Evolutionary conservation across 2,329 filamentous ascomycete genomes (phyloP).

Genomic region (Colletotrichum scovillei): DNA sequence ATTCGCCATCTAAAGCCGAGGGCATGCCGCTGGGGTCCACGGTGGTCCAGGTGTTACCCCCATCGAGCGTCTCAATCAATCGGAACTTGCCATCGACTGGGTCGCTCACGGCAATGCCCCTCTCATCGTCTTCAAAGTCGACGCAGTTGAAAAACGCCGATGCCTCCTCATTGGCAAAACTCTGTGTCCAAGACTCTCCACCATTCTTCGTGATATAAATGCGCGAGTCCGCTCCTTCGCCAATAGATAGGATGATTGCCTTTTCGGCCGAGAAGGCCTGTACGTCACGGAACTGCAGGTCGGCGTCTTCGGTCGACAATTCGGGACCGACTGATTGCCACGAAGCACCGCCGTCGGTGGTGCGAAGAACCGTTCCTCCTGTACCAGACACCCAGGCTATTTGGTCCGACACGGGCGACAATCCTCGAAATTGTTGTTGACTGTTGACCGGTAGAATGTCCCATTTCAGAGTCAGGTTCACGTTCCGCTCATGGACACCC

Average conservation of each 20-base stretch:
- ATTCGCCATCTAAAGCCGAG: slow-evolving; percentile 42
- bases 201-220: slow-evolving; percentile 45
- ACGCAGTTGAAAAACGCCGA: slow-evolving; percentile 48
- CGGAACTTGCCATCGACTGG: slow-evolving; percentile 47
- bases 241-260: slow-evolving; percentile 52
- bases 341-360: slow-evolving; percentile 43
- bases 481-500: background rate
- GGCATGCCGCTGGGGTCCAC: slow-evolving; percentile 42
- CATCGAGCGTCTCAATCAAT: slow-evolving; percentile 45
- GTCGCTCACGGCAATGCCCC: slow-evolving; percentile 46
- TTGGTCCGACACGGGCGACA: slow-evolving; percentile 44
- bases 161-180: slow-evolving; percentile 43
- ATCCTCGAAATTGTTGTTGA: slow-evolving; percentile 44
- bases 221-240: slow-evolving; percentile 44
- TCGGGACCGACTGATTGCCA: slow-evolving; percentile 45
- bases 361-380: slow-evolving; percentile 44
- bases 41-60: slow-evolving; percentile 42
- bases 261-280: slow-evolving; percentile 54
- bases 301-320: slow-evolving; percentile 37
- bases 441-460: slow-evolving; percentile 41
- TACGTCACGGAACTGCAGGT: slow-evolving; percentile 47
- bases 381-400: slow-evolving; percentile 47
- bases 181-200: slow-evolving; percentile 41
- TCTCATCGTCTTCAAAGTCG: slow-evolving; percentile 41
- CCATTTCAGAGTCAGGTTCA: slow-evolving; percentile 39